phyloP scores from a whole-genome alignment of 2,329 filamentous ascomycete genomes.

The Zalaria sp. region DNA sequence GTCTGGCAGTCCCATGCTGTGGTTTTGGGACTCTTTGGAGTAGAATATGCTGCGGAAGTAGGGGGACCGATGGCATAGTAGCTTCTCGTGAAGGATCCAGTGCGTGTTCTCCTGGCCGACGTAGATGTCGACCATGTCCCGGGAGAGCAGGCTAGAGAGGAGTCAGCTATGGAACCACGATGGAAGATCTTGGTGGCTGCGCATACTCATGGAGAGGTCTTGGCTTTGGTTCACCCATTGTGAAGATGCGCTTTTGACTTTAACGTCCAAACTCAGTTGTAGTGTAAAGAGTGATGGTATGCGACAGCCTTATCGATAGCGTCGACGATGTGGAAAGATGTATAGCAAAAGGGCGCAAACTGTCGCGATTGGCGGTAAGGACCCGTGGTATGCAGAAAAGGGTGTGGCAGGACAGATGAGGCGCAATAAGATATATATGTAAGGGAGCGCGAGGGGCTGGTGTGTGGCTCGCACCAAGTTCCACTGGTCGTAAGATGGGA shows the following conservation, averaged over 20 bases:
- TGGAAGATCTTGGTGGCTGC: background rate
- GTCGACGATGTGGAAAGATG: too few species aligned
- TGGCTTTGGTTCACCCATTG: conserved; percentile 16
- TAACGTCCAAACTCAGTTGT: too few species aligned
- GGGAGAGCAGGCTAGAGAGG: conserved; percentile 34
- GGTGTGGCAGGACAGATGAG: too few species aligned
- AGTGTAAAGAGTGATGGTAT: too few species aligned
- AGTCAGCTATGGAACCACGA: background rate
- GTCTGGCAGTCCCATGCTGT: conserved; percentile 34
- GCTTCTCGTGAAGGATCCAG: conserved; percentile 42
- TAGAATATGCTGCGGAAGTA: conserved; percentile 42
- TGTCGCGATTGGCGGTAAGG: too few species aligned
- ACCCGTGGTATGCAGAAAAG: too few species aligned
- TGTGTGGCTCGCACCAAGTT: too few species aligned
- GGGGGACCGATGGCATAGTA: conserved; percentile 38
- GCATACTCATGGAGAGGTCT: conserved; percentile 29
- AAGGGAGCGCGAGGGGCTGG: too few species aligned
- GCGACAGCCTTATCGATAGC: too few species aligned
- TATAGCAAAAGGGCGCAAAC: too few species aligned
- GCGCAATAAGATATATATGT: too few species aligned
- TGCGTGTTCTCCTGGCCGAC: conserved; percentile 39
- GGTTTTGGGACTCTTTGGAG: conserved; percentile 18
- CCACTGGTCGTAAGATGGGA: too few species aligned
- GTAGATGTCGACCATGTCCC: conserved; percentile 41
- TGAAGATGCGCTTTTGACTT: background rate